A percentile compares a stretch with the other conserved stretches of the same genome.
Conservation (phyloP, 768 basidiomycete species). For the Calocera viscosa region DNA sequence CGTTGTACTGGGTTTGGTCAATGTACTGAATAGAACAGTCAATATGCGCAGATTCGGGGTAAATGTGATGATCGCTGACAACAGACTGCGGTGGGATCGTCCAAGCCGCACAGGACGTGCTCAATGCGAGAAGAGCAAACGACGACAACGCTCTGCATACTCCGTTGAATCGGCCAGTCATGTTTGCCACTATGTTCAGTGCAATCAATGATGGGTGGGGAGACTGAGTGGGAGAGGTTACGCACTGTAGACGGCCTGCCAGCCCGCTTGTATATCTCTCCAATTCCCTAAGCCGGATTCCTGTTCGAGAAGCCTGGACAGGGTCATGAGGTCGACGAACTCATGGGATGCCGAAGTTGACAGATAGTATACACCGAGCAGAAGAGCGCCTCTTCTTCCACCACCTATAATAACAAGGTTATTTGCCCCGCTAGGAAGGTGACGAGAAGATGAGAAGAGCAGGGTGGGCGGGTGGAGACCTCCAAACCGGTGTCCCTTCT, state of each 20-base stretch:
- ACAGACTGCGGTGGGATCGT: slow-evolving; percentile 15
- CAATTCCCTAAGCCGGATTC: not conserved
- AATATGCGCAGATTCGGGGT: not conserved
- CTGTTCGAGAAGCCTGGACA: not conserved
- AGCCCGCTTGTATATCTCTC: not conserved
- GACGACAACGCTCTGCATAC: not conserved
- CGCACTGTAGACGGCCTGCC: not conserved
- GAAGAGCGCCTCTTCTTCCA: too few relatives aligned
- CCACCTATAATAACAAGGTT: too few relatives aligned
- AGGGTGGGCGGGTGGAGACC: too few relatives aligned
- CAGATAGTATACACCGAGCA: too few relatives aligned
- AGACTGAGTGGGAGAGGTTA: not conserved
- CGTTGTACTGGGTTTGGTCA: slow-evolving; percentile 40
- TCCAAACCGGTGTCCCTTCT: too few relatives aligned
- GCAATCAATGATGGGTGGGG: not conserved
- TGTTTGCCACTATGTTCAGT: not conserved
- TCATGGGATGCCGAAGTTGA: not conserved
- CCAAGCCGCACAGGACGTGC: not conserved
- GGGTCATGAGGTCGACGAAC: not conserved
- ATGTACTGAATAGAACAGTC: slow-evolving; percentile 31
- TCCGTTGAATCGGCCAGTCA: not conserved
- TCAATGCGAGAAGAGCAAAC: not conserved
- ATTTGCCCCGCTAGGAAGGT: too few relatives aligned
- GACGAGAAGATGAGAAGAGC: too few relatives aligned
- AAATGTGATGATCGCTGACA: slow-evolving; percentile 5